Base-by-base conservation (phyloP, 805 yeast genomes). In the Starmerella cellae region DNA sequence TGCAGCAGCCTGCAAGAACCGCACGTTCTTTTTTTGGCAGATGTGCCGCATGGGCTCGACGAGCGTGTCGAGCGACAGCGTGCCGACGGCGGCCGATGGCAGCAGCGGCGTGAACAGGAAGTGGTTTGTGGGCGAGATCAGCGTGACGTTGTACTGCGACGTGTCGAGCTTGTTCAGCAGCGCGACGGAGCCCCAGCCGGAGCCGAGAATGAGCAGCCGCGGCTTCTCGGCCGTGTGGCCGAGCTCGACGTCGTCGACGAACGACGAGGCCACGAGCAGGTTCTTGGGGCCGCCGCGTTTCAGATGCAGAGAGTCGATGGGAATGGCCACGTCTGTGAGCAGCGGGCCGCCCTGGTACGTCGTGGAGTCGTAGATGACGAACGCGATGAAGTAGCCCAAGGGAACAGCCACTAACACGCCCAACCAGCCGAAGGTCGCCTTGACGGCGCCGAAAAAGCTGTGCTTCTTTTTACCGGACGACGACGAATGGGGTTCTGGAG, bases 131-230 rank as follows among this genome's bases (percentile, higher is more conserved):
- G 83, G 83, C 3, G 82, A 75, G 29, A 77, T 66, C 21, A 77
- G 76, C 3, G 80, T 75, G 42, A 77, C 75, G 50, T 76, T 77
- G 56, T 75, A 77, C 49, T 71, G 73, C 34, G 70, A 70, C 20
- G 71, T 66, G 44, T 66, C 66, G 41, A 77, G 55, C 35, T 63
- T 61, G 53, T 71, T 74, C 49, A 77, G 62, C 9, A 76, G 53
- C 13, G 77, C 74, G 23, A 74, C 80, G 8, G 80, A 69, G 2
- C 80, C 83, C 83, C 83, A 77, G 36, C 83, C 83, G 30, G 77
- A 69, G 16, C 83, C 83, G 28, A 77, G 62, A 27, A 77, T 65
- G 3, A 77, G 81, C 40, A 77, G 60, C 46, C 69, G 68, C 28
- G 79, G 79, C 55, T 68, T 74, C 46, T 62, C 48, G 28, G 42